Base-by-base conservation (phyloP, 345 rosid genomes). In the Stellera chamaejasme region DNA sequence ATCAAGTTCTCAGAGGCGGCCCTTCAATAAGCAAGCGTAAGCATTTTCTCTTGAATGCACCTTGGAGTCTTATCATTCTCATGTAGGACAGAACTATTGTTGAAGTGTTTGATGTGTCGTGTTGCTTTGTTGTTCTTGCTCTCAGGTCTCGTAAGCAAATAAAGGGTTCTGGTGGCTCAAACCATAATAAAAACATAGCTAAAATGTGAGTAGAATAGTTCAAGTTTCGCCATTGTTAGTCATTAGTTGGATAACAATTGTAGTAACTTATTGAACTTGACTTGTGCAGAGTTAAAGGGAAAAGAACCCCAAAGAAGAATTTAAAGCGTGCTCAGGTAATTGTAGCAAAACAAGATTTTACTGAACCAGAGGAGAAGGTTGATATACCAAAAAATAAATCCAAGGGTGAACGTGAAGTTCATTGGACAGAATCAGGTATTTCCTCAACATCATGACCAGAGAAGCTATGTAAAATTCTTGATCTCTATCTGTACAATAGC, bases 231-330 rank as follows among this genome's bases (percentile, higher is more conserved):
- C 42, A 19, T 52, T 64, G 9, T 32, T 32, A 32, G 39, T 56
- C 51, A 36, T 54, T 56, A 27, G 27, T 23, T 45, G 57, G 50
- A 32, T 32, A 32, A 32, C 9, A 32, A 8, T 32, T 8, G 7
- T 32, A 5, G 47, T n/a, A 58, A 45, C 45, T 65, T 39, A 27
- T 65, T 52, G 51, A 28, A 48, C 45, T 69, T 65, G 48, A 36
- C 54, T 55, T 52, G 13, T 52, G 13, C 46, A 93, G 97, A 63
- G 76, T 71, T 43, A 87, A 84, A 74, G 79, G 85, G 50, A 85
- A 79, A 82, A 81, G 96, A 80, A 93, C 92, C 48, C 94, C 95
- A 42, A 88, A 79, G 85, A 89, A 81, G 66, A 71, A 68, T 66
- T 14, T 68, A 19, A 84, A 67, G 67, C 75, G 19, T 23, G 42